phyloP scores from a whole-genome alignment of 495 filamentous ascomycete species.

The Entonaema liquescens region DNA sequence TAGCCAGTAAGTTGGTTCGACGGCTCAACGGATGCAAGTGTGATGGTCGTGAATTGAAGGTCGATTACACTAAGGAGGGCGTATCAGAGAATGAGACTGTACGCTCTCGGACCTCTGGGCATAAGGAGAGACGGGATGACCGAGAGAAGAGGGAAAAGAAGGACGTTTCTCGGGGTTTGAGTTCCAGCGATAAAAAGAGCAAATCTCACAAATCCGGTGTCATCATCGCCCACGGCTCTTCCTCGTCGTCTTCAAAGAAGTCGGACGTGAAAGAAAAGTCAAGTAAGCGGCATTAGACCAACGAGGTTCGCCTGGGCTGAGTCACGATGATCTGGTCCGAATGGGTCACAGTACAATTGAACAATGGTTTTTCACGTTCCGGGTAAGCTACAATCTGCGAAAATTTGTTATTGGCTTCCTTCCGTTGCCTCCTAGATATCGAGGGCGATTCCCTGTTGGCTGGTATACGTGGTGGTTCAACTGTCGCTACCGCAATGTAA shows the following conservation, averaged over 20 bases:
- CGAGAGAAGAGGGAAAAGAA: conserved; percentile 40
- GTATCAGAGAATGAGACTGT: conserved; percentile 38
- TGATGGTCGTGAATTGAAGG: conserved; percentile 40
- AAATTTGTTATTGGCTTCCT: conserved; percentile 16
- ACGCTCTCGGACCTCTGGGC: conserved; percentile 26
- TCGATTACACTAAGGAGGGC: conserved; percentile 42
- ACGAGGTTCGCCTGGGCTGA: not conserved
- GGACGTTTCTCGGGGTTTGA: conserved; percentile 24
- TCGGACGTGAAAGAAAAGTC: conserved; percentile 32
- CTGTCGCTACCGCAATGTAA: conserved; percentile 38
- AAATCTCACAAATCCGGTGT: conserved; percentile 42
- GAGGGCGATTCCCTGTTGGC: conserved; percentile 5
- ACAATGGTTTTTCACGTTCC: conserved; percentile 16
- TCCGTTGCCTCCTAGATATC: conserved; percentile 10
- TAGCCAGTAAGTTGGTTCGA: conserved; percentile 40
- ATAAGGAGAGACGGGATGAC: conserved; percentile 41
- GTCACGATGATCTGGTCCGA: not conserved
- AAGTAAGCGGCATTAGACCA: conserved; percentile 29
- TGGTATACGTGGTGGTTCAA: conserved; percentile 25
- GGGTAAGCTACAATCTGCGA: not conserved
- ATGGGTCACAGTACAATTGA: not conserved
- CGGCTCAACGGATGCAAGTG: conserved; percentile 38
- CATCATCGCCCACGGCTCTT: conserved; percentile 44
- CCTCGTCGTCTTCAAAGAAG: conserved; percentile 29
- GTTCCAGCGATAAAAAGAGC: conserved; percentile 36